These are phyloP conservation scores for Novymonas esmeraldas DNA, from an alignment of 208 protist species.

Conservation along the genomic window DNA sequence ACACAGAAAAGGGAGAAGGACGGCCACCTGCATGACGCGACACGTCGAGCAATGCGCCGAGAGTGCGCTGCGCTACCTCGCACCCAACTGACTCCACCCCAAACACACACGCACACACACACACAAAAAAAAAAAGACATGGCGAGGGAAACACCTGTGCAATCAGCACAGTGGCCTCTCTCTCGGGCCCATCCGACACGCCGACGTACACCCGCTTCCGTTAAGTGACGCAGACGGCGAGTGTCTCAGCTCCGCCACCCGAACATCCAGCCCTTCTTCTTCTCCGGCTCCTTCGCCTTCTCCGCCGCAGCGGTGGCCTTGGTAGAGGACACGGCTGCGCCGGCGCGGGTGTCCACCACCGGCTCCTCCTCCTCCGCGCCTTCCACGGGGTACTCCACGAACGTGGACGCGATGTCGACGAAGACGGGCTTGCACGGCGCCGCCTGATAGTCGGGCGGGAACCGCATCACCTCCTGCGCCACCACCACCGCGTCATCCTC, in stretches of 20 bases:
- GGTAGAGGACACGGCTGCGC: too few relatives aligned
- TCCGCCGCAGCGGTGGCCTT: constrained; percentile 6
- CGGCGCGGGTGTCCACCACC: not conserved
- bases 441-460: constrained; percentile 83
- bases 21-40: too few relatives aligned
- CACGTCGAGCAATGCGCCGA: too few relatives aligned
- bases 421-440: constrained; percentile 86
- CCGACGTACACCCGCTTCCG: too few relatives aligned
- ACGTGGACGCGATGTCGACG: constrained; percentile 84
- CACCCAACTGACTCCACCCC: too few relatives aligned
- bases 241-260: not conserved
- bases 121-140: too few relatives aligned
- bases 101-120: too few relatives aligned
- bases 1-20: too few relatives aligned
- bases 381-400: constrained; percentile 60
- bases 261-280: constrained; percentile 29
- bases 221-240: constrained; percentile 22
- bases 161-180: too few relatives aligned
- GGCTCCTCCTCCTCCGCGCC: constrained; percentile 6
- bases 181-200: too few relatives aligned
- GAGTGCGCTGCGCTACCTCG: too few relatives aligned
- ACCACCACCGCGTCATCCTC: constrained; percentile 36
- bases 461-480: constrained; percentile 67
- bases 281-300: constrained; percentile 5
- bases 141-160: too few relatives aligned